Conservation (phyloP, 1,139 yeast genomes). For the Entelexis paramagnoliae region DNA sequence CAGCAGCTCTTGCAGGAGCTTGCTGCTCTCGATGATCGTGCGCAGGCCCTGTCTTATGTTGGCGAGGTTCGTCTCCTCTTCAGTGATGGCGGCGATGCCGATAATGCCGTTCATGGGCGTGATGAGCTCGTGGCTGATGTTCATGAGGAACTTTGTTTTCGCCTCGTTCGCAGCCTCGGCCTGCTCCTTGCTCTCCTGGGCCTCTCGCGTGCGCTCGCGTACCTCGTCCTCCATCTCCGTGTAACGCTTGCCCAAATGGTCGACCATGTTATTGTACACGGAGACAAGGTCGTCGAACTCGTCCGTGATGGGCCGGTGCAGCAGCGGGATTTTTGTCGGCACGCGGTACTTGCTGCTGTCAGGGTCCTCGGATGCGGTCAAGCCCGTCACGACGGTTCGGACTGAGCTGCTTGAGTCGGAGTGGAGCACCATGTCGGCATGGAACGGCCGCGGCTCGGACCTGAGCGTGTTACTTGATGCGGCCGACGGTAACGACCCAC, state of each 20-base stretch:
- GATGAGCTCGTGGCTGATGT: conserved; percentile 87
- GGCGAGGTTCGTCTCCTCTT: conserved; percentile 63
- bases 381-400: background rate
- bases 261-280: conserved; percentile 85
- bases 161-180: conserved; percentile 95
- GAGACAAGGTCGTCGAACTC: conserved; percentile 81
- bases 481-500: no score
- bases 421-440: background rate
- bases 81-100: conserved; percentile 91
- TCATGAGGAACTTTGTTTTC: conserved; percentile 87
- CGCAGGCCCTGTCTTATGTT: conserved; percentile 61
- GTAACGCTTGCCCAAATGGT: conserved; percentile 74
- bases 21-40: conserved; percentile 80
- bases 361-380: background rate
- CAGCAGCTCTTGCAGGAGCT: conserved; percentile 69
- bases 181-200: conserved; percentile 77
- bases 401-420: background rate
- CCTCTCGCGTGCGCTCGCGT: conserved; percentile 72
- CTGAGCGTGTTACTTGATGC: background rate
- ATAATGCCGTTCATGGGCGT: conserved; percentile 92
- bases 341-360: background rate
- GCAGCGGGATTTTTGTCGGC: conserved; percentile 5
- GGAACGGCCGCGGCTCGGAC: background rate
- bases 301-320: conserved; percentile 51
- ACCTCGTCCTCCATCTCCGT: conserved; percentile 81